These are phyloP conservation scores for Gautieria morchelliformis DNA, from an alignment of 768 basidiomycete species.

Conservation along the genomic window DNA sequence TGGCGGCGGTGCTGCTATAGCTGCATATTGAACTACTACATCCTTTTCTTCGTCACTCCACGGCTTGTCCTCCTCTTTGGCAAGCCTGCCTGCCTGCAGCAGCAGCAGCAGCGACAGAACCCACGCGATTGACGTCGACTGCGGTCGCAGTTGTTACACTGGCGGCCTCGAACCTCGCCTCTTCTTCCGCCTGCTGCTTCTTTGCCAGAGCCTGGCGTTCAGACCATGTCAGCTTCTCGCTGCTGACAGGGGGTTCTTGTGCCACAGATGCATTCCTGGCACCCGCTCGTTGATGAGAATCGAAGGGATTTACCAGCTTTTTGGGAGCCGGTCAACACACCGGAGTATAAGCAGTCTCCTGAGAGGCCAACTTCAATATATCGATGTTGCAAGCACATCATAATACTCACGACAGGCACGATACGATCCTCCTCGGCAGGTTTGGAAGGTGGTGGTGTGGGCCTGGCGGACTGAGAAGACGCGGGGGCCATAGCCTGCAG, in stretches of 20 bases:
- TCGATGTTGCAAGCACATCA: neutral
- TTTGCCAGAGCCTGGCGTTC: conserved; percentile 89
- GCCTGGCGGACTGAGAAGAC: neutral
- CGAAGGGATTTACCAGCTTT: conserved; percentile 78
- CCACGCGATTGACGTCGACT: conserved; percentile 34
- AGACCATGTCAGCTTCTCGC: conserved; percentile 87
- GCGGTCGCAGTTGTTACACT: conserved; percentile 31
- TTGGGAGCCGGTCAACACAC: conserved; percentile 78
- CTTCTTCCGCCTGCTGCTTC: conserved; percentile 76
- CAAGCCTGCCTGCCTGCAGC: conserved; percentile 9
- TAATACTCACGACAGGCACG: conserved; percentile 47
- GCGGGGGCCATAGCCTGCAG: neutral
- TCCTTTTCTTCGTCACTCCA: neutral
- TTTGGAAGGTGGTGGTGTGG: conserved; percentile 37
- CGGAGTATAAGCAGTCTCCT: conserved; percentile 81
- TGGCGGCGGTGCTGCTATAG: conserved; percentile 24
- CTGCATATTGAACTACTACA: neutral
- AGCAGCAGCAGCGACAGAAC: conserved; percentile 32
- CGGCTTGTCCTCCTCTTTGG: neutral
- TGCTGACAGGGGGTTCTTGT: conserved; percentile 17
- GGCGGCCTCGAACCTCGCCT: conserved; percentile 49
- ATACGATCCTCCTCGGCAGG: conserved; percentile 76
- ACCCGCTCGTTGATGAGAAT: conserved; percentile 13
- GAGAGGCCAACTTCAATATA: neutral
- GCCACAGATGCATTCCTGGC: conserved; percentile 1